A percentile compares a stretch with the other conserved stretches of the same genome.
phyloP scores from a whole-genome alignment of 495 filamentous ascomycete genomes.

The Tuber indicum region DNA sequence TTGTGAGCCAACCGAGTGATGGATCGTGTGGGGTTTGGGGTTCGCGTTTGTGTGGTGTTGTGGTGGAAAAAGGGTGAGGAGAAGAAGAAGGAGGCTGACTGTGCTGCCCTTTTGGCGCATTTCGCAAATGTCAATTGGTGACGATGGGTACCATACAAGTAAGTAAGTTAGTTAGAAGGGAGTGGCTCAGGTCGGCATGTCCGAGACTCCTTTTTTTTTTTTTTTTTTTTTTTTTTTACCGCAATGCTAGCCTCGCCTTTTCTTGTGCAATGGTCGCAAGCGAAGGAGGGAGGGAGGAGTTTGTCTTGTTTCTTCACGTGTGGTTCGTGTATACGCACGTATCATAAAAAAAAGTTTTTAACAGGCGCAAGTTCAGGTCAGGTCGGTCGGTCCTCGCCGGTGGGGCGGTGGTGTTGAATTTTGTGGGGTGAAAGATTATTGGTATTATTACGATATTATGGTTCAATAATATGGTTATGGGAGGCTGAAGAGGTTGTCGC shows the following conservation, averaged over 20 bases:
- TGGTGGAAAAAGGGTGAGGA: background rate
- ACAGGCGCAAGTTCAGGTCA: background rate
- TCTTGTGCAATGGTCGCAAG: too few relatives aligned
- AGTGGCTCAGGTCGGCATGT: background rate
- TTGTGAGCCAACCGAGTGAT: background rate
- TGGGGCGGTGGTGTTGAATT: background rate
- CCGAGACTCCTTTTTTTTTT: background rate
- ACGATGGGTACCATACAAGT: background rate
- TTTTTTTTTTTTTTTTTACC: too few relatives aligned
- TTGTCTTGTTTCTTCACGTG: background rate
- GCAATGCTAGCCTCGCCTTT: background rate
- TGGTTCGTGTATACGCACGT: background rate
- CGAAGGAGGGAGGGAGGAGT: background rate
- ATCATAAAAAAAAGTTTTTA: background rate
- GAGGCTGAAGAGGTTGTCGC: background rate
- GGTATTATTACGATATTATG: too few relatives aligned
- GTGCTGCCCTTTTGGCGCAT: background rate
- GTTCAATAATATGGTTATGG: background rate
- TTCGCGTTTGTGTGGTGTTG: background rate
- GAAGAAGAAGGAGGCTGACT: background rate
- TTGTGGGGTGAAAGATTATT: background rate
- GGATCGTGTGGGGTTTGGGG: background rate
- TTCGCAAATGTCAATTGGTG: background rate
- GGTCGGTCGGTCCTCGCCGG: background rate
- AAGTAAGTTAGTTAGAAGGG: background rate